These are phyloP conservation scores for Dioscorea cayenensis DNA, from an alignment of 116 monocot species.

Conservation along the genomic window DNA sequence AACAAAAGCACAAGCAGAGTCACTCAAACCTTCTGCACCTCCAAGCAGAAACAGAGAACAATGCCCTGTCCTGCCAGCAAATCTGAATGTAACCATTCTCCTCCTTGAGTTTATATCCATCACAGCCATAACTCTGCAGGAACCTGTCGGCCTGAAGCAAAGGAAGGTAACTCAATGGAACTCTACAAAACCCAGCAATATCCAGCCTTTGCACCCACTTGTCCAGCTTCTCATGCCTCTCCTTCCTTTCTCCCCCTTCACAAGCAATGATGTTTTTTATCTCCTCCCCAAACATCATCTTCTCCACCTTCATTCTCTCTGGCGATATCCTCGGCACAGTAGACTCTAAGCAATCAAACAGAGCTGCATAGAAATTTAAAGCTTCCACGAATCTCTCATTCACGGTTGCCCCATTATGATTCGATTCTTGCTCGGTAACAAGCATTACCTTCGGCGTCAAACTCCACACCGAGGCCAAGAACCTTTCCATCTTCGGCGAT, in stretches of 20 bases:
- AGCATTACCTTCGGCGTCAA: constrained; percentile 64
- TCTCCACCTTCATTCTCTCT: constrained; percentile 50
- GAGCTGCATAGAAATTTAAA: constrained; percentile 66
- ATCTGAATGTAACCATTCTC: constrained; percentile 31
- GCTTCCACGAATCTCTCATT: constrained; percentile 65
- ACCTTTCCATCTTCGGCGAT: constrained; percentile 32
- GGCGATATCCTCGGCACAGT: constrained; percentile 19
- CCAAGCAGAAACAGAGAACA: constrained; percentile 57
- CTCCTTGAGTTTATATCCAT: constrained; percentile 29
- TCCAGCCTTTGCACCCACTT: constrained; percentile 47
- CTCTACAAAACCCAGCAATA: constrained; percentile 34
- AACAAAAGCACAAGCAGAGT: not conserved
- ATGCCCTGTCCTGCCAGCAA: constrained; percentile 36
- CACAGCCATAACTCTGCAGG: constrained; percentile 31
- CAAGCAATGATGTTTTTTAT: constrained; percentile 56
- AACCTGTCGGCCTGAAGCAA: constrained; percentile 40
- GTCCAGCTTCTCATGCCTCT: constrained; percentile 61
- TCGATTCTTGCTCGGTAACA: constrained; percentile 59
- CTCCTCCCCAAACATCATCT: constrained; percentile 56
- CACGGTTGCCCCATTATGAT: constrained; percentile 45
- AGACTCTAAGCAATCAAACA: constrained; percentile 77
- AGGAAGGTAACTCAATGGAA: constrained; percentile 35
- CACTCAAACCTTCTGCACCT: constrained; percentile 45
- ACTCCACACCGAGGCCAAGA: constrained; percentile 38
- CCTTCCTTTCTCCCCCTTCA: constrained; percentile 61